phyloP scores from a whole-genome alignment of 345 rosid species.

The Gossypioides kirkii region DNA sequence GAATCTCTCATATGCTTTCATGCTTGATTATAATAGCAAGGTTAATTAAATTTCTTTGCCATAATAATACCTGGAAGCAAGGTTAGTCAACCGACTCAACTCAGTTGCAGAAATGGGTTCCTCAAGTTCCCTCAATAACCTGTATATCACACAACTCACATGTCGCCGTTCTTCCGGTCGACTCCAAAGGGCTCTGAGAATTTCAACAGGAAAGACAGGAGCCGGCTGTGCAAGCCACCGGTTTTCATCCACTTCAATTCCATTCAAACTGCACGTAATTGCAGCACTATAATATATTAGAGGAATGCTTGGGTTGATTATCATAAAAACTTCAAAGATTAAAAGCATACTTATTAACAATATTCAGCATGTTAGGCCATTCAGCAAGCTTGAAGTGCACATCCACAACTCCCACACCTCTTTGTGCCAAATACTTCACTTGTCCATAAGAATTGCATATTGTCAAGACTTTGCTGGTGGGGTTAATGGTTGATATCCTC shows the following conservation, averaged over 20 bases:
- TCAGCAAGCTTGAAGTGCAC: constrained; percentile 28
- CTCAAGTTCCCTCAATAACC: constrained; percentile 18
- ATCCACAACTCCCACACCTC: constrained; percentile 11
- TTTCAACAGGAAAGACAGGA: constrained; percentile 27
- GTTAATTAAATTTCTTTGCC: not conserved
- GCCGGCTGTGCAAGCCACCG: constrained; percentile 31
- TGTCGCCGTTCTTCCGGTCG: constrained; percentile 29
- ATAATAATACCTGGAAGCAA: constrained; percentile 8
- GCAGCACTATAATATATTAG: not conserved
- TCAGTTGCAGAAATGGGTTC: constrained; percentile 12
- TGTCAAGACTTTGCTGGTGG: too few relatives aligned
- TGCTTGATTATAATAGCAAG: not conserved
- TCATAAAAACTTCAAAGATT: not conserved
- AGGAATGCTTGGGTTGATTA: not conserved
- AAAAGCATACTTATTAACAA: constrained; percentile 32
- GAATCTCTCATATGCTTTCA: not conserved
- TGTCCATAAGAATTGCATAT: constrained; percentile 24
- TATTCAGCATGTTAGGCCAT: constrained; percentile 45
- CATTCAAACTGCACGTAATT: constrained; percentile 29
- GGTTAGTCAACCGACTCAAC: not conserved
- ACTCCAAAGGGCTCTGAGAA: constrained; percentile 33
- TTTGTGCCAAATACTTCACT: not conserved
- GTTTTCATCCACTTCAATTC: constrained; percentile 22
- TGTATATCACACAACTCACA: constrained; percentile 17
- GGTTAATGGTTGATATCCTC: constrained; percentile 25